phyloP scores from a whole-genome alignment of 2,329 filamentous ascomycete genomes.

The Colletotrichum theobromicola region DNA sequence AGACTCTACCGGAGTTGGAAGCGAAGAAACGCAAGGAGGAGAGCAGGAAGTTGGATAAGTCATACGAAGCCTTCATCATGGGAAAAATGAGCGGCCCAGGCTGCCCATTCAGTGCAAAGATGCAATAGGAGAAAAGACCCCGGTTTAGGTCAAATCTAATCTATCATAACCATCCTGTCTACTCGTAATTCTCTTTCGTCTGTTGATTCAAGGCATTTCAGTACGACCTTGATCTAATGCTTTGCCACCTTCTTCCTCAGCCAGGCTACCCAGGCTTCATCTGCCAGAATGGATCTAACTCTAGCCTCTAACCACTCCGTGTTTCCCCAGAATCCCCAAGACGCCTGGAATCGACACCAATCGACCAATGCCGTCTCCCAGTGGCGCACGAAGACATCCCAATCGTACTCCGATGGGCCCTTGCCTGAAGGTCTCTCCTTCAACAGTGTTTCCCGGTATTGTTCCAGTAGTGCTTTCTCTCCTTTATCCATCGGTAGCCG shows the following conservation, averaged over 20 bases:
- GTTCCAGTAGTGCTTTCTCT: conserved; percentile 55
- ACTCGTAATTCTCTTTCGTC: neutral
- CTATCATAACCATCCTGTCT: neutral
- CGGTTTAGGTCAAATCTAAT: neutral
- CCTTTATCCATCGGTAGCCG: conserved; percentile 53
- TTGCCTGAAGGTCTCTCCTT: conserved; percentile 23
- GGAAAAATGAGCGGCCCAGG: neutral
- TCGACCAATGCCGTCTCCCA: conserved; percentile 73
- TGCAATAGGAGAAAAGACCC: neutral
- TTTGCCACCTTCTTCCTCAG: conserved; percentile 29
- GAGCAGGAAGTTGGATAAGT: neutral
- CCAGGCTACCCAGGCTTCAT: conserved; percentile 52
- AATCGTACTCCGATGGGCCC: conserved; percentile 48
- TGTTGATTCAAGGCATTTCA: neutral
- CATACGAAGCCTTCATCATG: neutral
- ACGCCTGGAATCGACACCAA: conserved; percentile 67
- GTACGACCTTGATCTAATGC: neutral
- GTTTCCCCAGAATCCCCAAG: conserved; percentile 68
- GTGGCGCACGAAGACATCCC: conserved; percentile 59
- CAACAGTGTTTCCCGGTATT: conserved; percentile 50
- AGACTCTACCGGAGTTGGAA: neutral
- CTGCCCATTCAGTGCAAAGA: neutral
- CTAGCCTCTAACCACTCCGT: conserved; percentile 62
- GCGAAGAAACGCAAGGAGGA: neutral
- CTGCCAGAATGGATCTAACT: conserved; percentile 52